A percentile compares a stretch with the other conserved stretches of the same genome.
These are phyloP conservation scores for Trichoderma orchidacearum DNA, from an alignment of 495 filamentous ascomycete species.

Conservation along the genomic window DNA sequence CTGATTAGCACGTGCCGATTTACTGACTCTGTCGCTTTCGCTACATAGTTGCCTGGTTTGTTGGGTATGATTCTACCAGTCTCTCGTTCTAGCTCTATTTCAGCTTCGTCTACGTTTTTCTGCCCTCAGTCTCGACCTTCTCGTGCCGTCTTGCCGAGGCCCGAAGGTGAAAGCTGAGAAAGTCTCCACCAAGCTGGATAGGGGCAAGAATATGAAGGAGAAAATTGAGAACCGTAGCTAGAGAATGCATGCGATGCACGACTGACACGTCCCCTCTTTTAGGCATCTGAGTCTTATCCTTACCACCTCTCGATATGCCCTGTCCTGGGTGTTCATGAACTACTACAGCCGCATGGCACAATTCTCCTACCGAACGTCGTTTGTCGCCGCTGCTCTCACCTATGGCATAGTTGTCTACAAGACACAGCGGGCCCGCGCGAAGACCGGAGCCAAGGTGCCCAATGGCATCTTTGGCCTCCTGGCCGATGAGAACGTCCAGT, in stretches of 20 bases:
- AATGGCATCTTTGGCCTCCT: conserved; percentile 49
- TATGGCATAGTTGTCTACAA: conserved; percentile 99
- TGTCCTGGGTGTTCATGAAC: conserved; percentile 78
- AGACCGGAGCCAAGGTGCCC: conserved; percentile 42
- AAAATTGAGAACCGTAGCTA: no score
- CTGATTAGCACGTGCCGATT: conserved; percentile 2
- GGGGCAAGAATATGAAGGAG: background rate
- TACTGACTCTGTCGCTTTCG: conserved; percentile 12
- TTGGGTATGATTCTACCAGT: conserved; percentile 50
- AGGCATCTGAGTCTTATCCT: conserved; percentile 78
- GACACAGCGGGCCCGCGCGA: conserved; percentile 71
- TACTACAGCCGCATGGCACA: conserved; percentile 57
- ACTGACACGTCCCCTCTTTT: background rate
- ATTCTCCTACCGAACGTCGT: conserved; percentile 79
- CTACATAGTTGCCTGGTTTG: conserved; percentile 58
- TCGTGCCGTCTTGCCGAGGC: background rate
- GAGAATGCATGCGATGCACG: background rate
- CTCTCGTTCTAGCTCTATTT: background rate
- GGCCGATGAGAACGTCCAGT: conserved; percentile 93
- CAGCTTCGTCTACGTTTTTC: background rate
- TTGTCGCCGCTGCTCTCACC: conserved; percentile 74
- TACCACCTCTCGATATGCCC: conserved; percentile 62
- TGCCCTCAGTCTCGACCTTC: background rate
- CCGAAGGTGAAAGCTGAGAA: background rate
- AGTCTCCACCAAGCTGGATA: background rate